These are phyloP conservation scores for Microthyrium microscopicum DNA, from an alignment of 2,329 filamentous ascomycete genomes.

Conservation along the genomic window DNA sequence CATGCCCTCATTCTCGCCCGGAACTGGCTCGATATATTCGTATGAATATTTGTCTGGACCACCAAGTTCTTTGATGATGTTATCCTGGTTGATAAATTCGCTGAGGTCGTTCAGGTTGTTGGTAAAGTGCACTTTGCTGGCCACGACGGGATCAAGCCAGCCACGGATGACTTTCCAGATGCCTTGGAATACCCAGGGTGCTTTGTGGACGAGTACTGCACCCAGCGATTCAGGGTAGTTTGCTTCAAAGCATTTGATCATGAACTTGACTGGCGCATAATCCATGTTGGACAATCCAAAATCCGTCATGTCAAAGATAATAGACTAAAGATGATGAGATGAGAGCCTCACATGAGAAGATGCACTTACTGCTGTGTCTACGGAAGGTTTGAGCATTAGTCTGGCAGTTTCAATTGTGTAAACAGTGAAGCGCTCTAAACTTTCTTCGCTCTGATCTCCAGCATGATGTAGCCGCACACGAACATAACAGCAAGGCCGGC, in stretches of 20 bases:
- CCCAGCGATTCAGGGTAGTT: conserved; percentile 94
- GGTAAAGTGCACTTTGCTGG: conserved; percentile 84
- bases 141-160: conserved; percentile 95
- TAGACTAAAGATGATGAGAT: conserved; percentile 44
- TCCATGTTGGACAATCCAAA: conserved; percentile 97
- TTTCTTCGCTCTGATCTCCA: conserved; percentile 67
- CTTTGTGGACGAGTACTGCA: conserved; percentile 81
- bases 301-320: conserved; percentile 90
- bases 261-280: conserved; percentile 92
- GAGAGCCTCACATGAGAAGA: neutral
- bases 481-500: conserved; percentile 75
- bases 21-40: conserved; percentile 57
- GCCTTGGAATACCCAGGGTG: conserved; percentile 95
- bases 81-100: conserved; percentile 51
- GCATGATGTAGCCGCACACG: conserved; percentile 66
- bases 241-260: conserved; percentile 98
- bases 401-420: conserved; percentile 91
- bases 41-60: conserved; percentile 78
- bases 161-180: conserved; percentile 91
- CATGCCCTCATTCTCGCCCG: conserved; percentile 63
- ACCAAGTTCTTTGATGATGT: conserved; percentile 69
- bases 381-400: conserved; percentile 58
- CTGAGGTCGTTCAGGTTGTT: conserved; percentile 65
- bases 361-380: conserved; percentile 74
- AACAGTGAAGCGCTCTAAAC: conserved; percentile 77